phyloP scores from a whole-genome alignment of 495 filamentous ascomycete genomes.

The Podospora tetraspora region DNA sequence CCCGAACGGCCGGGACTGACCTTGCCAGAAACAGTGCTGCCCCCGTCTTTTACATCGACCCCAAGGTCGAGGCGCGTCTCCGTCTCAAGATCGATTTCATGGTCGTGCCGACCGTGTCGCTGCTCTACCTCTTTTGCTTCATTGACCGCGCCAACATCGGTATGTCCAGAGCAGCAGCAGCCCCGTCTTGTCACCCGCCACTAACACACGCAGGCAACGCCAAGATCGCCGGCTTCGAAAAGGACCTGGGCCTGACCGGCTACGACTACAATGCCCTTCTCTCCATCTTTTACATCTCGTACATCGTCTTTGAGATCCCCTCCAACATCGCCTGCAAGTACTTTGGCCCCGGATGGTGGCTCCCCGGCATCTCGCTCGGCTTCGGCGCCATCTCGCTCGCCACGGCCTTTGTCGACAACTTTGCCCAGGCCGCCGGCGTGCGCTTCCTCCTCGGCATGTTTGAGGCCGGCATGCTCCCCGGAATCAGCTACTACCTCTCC shows the following conservation, averaged over 20 bases:
- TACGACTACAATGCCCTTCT: slow-evolving; percentile 57
- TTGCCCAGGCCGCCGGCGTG: slow-evolving; percentile 36
- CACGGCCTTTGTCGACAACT: slow-evolving; percentile 52
- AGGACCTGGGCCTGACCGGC: slow-evolving; percentile 52
- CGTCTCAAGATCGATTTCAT: slow-evolving; percentile 48
- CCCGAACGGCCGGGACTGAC: background rate
- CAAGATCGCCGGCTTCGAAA: slow-evolving; percentile 50
- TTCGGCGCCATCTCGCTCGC: slow-evolving; percentile 38
- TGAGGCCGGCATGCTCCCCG: slow-evolving; percentile 68
- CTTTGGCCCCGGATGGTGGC: slow-evolving; percentile 52
- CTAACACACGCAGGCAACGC: slow-evolving; percentile 21
- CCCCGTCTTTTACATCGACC: slow-evolving; percentile 54
- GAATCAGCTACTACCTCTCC: slow-evolving; percentile 66
- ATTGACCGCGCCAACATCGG: slow-evolving; percentile 62
- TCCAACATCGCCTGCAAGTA: slow-evolving; percentile 61
- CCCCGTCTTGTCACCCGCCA: slow-evolving; percentile 32
- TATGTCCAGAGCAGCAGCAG: slow-evolving; percentile 36
- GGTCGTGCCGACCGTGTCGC: slow-evolving; percentile 50
- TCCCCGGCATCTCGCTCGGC: slow-evolving; percentile 42
- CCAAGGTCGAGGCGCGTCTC: slow-evolving; percentile 51
- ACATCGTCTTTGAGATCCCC: slow-evolving; percentile 65
- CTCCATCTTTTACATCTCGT: slow-evolving; percentile 65
- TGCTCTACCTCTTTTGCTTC: slow-evolving; percentile 59
- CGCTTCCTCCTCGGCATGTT: slow-evolving; percentile 58
- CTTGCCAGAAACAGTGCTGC: slow-evolving; percentile 45